Base-by-base conservation (phyloP, 2,329 filamentous ascomycete genomes). In the Exophiala sp. region DNA sequence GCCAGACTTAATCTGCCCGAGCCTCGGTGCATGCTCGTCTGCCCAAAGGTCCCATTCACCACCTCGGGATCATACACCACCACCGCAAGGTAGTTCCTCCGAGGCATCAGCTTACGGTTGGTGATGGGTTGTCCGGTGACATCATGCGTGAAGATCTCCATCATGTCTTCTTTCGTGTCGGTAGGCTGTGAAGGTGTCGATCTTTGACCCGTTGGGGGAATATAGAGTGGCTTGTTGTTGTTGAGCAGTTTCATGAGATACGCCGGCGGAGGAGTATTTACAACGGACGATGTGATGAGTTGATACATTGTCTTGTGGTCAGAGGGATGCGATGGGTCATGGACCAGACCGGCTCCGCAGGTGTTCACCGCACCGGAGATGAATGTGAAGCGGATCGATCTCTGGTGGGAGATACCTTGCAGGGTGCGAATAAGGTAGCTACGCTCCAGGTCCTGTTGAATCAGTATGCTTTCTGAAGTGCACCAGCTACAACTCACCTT, bases 271-370 rank as follows among this genome's bases (percentile, higher is more conserved):
- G 93, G 91, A 0, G 86, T 85, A 40, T 95, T 94, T 47, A 97
- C 91, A 53, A 98, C 88, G 5, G 89, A 83, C 2, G 89, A 90
- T 1, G 90, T 85, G 66, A 97, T 96, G 66, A 98, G 79, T 68
- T 98, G 93, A 72, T 97, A 98, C 91, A 98, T 98, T 22, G 93
- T 96, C 72, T 97, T 98, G 77, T 97, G 89, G 68, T 97, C 89
- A 32, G 81, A 82, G 0, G 91, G 91, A 66, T 93, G 88, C 16
- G 85, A 79, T 0, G 93, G 93, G 69, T 98, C 93, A 68, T 98
- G 93, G 1, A 98, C 82, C 9, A 98, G 79, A 51, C 93, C 93
- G 18, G 93, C 93, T 58, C 93, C 93, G 58, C 87, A 90, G 62
- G 83, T 86, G 68, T 91, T 93, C 66, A 97, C 91, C 63, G 66